Base-by-base conservation (phyloP, 768 basidiomycete genomes). In the Lepiota venenata region DNA sequence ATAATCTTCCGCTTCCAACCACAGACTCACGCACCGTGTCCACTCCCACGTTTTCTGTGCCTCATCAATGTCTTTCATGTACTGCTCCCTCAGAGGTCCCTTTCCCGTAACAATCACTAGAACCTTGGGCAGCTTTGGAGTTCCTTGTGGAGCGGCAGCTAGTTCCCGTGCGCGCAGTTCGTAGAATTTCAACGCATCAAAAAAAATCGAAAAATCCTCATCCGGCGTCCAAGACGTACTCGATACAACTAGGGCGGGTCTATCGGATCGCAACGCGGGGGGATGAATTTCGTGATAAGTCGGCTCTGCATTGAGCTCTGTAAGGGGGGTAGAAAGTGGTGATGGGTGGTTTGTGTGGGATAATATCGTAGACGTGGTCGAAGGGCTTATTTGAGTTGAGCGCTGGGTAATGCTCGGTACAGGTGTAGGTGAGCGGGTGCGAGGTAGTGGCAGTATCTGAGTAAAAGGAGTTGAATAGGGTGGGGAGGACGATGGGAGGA, bases 191-290 rank as follows among this genome's bases (percentile, higher is more conserved):
- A 99, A 73, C 2, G 93, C 93, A 16, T 82, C 76, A 18, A 98
- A 69, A 15, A 99, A 81, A 48, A 97, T 80, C 8, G 79, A 72
- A 60, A 99, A 98, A 66, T 98, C 94, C 67, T 99, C 97, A 63
- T 99, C 97, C 5, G 92, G 83, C 1, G 97, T 98, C 96, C 96
- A 98, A 14, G 91, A 93, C 1, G 97, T 99, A 60, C 92, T 91
- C 20, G 91, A 93, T 22, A 99, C 85, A 15, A 98, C 60, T 1
- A 98, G 72, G 1, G 93, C 94, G 3, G 93, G 92, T 53, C 95
- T 77, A 58, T 93, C 90, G 1, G 71, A 61, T 32, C 91, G 80
- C 21, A 83, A 68, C n/a, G 63, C 63, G 4, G 88, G 83, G 46
- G 66, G 55, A 40, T 66, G 59, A 16, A 75, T 56, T 56, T 72